Conservation (phyloP, 192 early-diverging fungal species). For the Backusella luteola region DNA sequence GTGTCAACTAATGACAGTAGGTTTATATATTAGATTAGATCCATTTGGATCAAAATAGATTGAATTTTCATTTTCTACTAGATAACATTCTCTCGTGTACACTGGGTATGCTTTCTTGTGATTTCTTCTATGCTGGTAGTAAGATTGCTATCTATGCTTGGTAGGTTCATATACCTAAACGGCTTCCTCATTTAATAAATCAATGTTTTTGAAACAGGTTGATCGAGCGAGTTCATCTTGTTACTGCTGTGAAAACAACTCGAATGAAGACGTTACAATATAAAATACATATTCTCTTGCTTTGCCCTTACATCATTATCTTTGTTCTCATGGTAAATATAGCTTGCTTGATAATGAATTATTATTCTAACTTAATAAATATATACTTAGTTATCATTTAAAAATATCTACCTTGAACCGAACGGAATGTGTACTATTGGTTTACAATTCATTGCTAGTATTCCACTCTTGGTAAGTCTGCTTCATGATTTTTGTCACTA, state of each 20-base stretch:
- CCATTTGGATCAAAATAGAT: neutral
- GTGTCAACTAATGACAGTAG: slow-evolving; percentile 47
- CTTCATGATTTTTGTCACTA: neutral
- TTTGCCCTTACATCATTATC: slow-evolving; percentile 39
- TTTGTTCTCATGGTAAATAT: slow-evolving; percentile 36
- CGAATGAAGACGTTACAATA: slow-evolving; percentile 30
- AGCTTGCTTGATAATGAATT: too few relatives aligned
- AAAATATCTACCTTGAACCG: slow-evolving; percentile 22
- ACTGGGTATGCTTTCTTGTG: slow-evolving; percentile 39
- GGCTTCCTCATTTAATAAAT: neutral
- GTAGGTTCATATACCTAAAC: neutral
- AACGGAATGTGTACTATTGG: slow-evolving; percentile 36
- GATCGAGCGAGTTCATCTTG: slow-evolving; percentile 35
- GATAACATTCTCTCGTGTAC: slow-evolving; percentile 39
- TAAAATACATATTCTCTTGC: slow-evolving; percentile 24
- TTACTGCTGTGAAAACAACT: slow-evolving; percentile 31
- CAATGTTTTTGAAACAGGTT: neutral
- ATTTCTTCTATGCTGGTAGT: slow-evolving; percentile 42
- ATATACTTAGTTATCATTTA: slow-evolving; percentile 20
- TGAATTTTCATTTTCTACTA: neutral
- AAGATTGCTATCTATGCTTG: slow-evolving; percentile 42
- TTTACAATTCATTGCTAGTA: slow-evolving; percentile 24
- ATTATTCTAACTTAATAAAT: neutral
- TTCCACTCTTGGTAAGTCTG: slow-evolving; percentile 38
- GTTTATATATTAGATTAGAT: neutral